phyloP scores from a whole-genome alignment of 2,329 filamentous ascomycete species.

The Leptoxyphium fumago region DNA sequence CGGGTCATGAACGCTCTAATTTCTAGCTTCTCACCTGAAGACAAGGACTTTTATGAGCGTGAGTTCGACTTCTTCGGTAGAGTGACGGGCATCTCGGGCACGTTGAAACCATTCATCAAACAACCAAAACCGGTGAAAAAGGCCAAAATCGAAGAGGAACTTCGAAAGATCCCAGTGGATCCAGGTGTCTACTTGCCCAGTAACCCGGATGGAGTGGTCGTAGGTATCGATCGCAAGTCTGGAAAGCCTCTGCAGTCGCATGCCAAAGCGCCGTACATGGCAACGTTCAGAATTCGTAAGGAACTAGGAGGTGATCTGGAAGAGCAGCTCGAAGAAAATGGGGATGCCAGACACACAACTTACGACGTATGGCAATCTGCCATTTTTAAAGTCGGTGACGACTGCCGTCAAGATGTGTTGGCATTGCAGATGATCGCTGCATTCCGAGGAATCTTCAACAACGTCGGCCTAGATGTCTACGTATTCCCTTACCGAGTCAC shows the following conservation, averaged over 20 bases:
- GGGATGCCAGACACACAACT: constrained; percentile 27
- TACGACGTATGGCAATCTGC: constrained; percentile 98
- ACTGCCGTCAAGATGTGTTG: constrained; percentile 92
- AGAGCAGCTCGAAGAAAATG: constrained; percentile 15
- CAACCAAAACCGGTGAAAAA: constrained; percentile 91
- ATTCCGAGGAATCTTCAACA: constrained; percentile 93
- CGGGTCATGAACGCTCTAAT: constrained; percentile 76
- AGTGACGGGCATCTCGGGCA: constrained; percentile 88
- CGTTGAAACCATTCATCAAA: constrained; percentile 86
- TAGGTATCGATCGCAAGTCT: constrained; percentile 95
- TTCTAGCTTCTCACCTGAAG: constrained; percentile 61
- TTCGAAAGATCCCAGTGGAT: constrained; percentile 93
- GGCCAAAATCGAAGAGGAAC: constrained; percentile 95
- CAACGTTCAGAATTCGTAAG: constrained; percentile 93
- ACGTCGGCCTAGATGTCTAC: constrained; percentile 86
- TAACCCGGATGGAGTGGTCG: constrained; percentile 92
- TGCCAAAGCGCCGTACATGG: constrained; percentile 97
- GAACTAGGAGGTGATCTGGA: constrained; percentile 38
- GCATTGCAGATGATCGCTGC: constrained; percentile 96
- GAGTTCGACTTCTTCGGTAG: constrained; percentile 98
- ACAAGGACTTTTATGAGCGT: constrained; percentile 76
- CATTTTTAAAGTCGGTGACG: constrained; percentile 99
- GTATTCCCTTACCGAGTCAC: constrained; percentile 96
- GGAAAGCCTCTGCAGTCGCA: constrained; percentile 96
- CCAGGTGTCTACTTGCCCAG: constrained; percentile 93